Evolutionary conservation across 345 rosid genomes (phyloP).

Genomic region (Garcia nutans): DNA sequence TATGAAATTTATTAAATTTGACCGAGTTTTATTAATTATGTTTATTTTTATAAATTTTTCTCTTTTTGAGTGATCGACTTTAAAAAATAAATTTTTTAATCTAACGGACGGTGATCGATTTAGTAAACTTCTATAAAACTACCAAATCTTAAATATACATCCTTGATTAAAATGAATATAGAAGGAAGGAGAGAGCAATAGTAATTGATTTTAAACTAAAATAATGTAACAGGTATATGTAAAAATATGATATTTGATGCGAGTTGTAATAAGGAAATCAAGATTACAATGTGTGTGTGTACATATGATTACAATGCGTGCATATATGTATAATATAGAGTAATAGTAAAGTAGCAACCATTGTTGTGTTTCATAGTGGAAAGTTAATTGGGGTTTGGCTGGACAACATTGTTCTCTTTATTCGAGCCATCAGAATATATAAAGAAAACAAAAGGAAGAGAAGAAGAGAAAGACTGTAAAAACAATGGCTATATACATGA

Average conservation of each 20-base stretch:
- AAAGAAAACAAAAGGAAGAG: background rate
- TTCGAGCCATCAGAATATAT: constrained; percentile 14
- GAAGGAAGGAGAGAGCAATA: background rate
- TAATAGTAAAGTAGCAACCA: background rate
- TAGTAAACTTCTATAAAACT: no score
- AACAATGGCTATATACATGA: background rate
- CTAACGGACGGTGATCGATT: no score
- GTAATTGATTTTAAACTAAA: background rate
- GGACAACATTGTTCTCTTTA: constrained; percentile 1
- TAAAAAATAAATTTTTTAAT: no score
- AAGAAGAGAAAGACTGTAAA: background rate
- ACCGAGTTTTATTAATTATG: no score
- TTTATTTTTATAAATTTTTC: no score
- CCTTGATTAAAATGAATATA: no score
- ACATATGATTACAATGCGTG: no score
- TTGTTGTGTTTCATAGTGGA: background rate
- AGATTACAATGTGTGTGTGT: no score
- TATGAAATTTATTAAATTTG: no score
- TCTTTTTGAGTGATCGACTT: no score
- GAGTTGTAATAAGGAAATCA: background rate
- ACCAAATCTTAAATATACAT: no score
- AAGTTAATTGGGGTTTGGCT: constrained; percentile 9
- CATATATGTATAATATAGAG: no score
- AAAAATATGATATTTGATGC: background rate
- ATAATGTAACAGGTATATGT: background rate